Base-by-base conservation (phyloP, 441 rosid species). In the Aleurites moluccanus region DNA sequence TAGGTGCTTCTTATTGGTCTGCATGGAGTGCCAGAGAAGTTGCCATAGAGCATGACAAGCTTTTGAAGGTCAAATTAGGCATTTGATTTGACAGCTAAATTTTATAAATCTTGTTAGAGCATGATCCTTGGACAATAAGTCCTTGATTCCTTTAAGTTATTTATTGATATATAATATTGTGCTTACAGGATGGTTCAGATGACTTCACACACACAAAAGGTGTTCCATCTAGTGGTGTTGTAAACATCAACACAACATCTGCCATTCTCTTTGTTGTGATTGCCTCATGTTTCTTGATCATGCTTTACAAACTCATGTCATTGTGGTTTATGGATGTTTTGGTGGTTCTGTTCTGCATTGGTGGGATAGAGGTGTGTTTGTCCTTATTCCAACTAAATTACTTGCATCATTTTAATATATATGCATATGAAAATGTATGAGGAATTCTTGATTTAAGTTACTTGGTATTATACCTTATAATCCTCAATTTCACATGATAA, bases 11-110 rank as follows among this genome's bases (percentile, higher is more conserved):
- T 70, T 93, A 90, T 78, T 96, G 99, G 98, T 93, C 98, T 77
- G 99, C 99, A 72, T 88, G 97, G 98, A 91, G 88, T 86, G 97
- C 98, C 61, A 90, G 91, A 82, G 98, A 91, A 83, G 87, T 92
- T 64, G 88, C 89, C 73, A 86, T 88, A 50, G 94, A 93, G 76
- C 97, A 86, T 72, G 98, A 92, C 82, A 91, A 91, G 86, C 88
- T 92, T 70, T 80, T 88, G 67, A 93, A 93, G 98, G 99, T 93
- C 53, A 80, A 69, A 56, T 53, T 64, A 55, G 64, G 60, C 35
- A 67, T 77, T 67, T 65, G 18, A 70, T 13, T 2, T 52, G n/a
- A 52, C n/a, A 52, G 64, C 14, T 44, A 65, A 21, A 16, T 40
- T 78, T 72, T 73, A 57, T 63, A 55, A 23, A 23, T 38, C 69